A percentile compares a stretch with the other conserved stretches of the same genome.
phyloP scores from a whole-genome alignment of 2,329 filamentous ascomycete species.

The Botryotinia globosa region DNA sequence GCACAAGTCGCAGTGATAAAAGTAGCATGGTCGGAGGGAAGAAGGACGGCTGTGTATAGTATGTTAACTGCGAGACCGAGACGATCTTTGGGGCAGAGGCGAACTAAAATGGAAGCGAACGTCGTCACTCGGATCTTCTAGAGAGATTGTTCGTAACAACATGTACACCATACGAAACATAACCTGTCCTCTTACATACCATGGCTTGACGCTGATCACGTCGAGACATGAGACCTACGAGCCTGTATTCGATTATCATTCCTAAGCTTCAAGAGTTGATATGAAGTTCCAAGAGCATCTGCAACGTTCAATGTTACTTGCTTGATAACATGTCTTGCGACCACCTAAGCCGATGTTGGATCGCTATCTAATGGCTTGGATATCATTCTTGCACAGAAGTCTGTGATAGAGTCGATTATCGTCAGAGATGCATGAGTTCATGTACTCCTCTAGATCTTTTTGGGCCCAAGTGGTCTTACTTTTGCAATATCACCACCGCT shows the following conservation, averaged over 20 bases:
- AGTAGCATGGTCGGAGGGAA: slow-evolving; percentile 31
- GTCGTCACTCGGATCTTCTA: not conserved
- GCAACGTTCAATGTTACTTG: too few species aligned
- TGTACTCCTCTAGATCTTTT: not conserved
- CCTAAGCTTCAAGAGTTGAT: too few species aligned
- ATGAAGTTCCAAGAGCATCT: too few species aligned
- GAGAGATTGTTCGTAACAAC: not conserved
- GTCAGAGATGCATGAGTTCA: not conserved
- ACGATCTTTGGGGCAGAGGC: not conserved
- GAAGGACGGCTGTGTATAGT: slow-evolving; percentile 28
- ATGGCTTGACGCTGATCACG: not conserved
- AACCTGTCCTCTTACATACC: not conserved
- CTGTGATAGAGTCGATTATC: not conserved
- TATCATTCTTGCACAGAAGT: not conserved
- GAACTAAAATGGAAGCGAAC: not conserved
- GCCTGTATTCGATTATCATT: not conserved
- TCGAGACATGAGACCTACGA: not conserved
- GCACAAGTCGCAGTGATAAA: slow-evolving; percentile 28
- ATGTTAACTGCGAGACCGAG: slow-evolving; percentile 28
- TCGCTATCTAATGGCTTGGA: not conserved
- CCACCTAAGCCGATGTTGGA: not conserved
- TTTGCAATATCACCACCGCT: not conserved
- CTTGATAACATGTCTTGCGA: not conserved
- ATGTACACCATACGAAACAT: not conserved
- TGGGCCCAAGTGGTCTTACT: not conserved